Conservation (phyloP, 2,329 filamentous ascomycete species). For the Fusarium aywerte region DNA sequence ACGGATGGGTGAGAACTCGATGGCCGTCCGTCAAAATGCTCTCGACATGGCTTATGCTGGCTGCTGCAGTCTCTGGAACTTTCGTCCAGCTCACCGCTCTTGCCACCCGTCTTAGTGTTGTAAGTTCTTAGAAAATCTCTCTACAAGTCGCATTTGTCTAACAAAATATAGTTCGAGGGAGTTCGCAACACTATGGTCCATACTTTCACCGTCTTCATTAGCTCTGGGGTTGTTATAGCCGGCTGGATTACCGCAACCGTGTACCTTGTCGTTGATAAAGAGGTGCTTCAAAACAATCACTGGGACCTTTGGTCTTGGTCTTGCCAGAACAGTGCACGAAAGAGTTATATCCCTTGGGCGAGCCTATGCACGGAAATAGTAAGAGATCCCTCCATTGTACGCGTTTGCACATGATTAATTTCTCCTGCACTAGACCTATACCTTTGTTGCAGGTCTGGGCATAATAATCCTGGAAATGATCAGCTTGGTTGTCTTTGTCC, state of each 20-base stretch:
- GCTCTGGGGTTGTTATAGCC: background rate
- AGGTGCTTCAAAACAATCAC: slow-evolving; percentile 2
- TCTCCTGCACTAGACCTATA: fast-evolving
- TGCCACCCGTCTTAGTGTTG: background rate
- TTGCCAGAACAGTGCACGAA: slow-evolving; percentile 1
- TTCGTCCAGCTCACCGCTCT: background rate
- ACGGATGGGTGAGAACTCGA: slow-evolving; percentile 12
- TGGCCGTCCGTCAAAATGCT: slow-evolving; percentile 13
- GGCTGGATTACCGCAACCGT: background rate
- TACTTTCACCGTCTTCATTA: background rate
- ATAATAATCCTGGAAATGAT: background rate
- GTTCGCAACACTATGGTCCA: background rate
- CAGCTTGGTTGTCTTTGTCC: background rate
- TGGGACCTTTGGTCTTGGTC: slow-evolving; percentile 28
- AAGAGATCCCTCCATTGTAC: fast-evolving
- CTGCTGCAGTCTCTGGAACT: background rate
- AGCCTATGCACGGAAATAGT: slow-evolving; percentile 4
- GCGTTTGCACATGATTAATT: fast-evolving
- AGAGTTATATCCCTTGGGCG: slow-evolving; percentile 16
- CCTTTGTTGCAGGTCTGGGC: background rate
- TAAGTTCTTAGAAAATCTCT: background rate
- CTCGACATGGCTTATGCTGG: slow-evolving; percentile 16
- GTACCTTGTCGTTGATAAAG: slow-evolving; percentile 14
- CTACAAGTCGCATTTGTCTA: fast-evolving
- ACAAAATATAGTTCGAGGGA: background rate